Evolutionary conservation across 2,329 filamentous ascomycete species (phyloP), one percentile per base, ranked within the genome.

Genomic region (Sporothrix euskadiensis): DNA sequence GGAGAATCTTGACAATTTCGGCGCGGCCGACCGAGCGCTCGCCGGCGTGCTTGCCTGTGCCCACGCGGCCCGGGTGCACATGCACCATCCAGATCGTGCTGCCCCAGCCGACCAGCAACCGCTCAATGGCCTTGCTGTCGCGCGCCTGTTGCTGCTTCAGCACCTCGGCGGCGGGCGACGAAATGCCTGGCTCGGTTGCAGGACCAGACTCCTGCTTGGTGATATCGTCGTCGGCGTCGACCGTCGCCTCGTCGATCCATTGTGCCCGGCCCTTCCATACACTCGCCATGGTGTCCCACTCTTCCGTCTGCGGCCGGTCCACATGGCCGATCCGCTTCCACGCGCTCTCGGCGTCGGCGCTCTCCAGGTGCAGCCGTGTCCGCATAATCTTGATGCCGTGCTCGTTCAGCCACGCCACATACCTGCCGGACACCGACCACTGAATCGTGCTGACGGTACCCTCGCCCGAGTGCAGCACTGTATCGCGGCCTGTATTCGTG

Each of bases 341-440:
- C 2, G 94, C 93, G 76, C 92, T 90, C 19, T 98, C 94, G 1
- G 87, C 84, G 78, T 97, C 92, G 14, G 87, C 87, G 75, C 85
- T 90, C 6, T 97, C 93, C 5, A 98, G 86, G 77, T 94, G 89
- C 26, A 97, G 80, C 80, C 96, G 93, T 4, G 94, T 94, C 52
- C 96, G 89, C 94, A 98, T 98, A 75, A 99, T 96, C 81, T 98
- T 98, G 80, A 98, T 97, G 4, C 96, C 96, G 78, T 97, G 92
- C 81, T 99, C 96, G 79, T 98, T 99, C 56, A 97, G 87, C 96
- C 96, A 99, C 0, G 91, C 93, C 0, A 98, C 92, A 79, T 94
- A 98, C 82, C 92, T 96, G 0, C 96, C 95, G 0, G 94, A 95
- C 56, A 95, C 81, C 0, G 95, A 98, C 94, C 95, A 99, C 81